Percentiles rank a stretch among this genome's conserved stretches.
Conservation (phyloP, 2,329 filamentous ascomycete species). For the Exophiala lecanii-corni region DNA sequence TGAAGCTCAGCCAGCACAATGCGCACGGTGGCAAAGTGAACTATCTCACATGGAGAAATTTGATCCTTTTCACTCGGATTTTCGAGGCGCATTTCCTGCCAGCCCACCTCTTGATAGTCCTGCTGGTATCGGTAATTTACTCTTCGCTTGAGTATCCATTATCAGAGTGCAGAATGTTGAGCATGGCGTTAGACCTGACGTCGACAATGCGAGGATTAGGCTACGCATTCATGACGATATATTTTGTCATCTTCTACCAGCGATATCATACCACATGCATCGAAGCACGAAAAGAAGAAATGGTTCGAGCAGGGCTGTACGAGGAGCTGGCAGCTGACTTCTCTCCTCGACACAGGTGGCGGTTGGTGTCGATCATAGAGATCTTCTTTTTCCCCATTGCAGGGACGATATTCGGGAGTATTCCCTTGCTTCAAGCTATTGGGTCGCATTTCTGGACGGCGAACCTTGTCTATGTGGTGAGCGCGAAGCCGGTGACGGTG, state of each 20-base stretch:
- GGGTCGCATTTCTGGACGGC: constrained; percentile 67
- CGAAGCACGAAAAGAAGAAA: constrained; percentile 58
- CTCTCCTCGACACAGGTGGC: constrained; percentile 53
- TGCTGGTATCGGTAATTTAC: constrained; percentile 60
- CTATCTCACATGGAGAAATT: constrained; percentile 48
- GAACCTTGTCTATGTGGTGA: constrained; percentile 66
- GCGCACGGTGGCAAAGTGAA: constrained; percentile 48
- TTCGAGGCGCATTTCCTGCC: constrained; percentile 71
- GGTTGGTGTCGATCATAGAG: constrained; percentile 57
- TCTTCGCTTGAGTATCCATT: constrained; percentile 48
- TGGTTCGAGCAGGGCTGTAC: constrained; percentile 59
- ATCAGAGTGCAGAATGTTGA: constrained; percentile 47
- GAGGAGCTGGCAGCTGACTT: constrained; percentile 59
- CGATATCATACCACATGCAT: constrained; percentile 61
- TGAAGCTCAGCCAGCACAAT: constrained; percentile 55
- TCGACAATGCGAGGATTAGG: constrained; percentile 57
- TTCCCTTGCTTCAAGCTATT: constrained; percentile 64
- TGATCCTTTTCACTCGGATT: constrained; percentile 61
- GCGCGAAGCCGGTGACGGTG: constrained; percentile 56
- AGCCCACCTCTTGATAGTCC: constrained; percentile 61
- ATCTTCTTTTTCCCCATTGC: constrained; percentile 63
- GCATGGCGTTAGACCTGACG: constrained; percentile 58
- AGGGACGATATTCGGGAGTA: constrained; percentile 62
- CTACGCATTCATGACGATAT: constrained; percentile 59
- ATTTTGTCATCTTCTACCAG: constrained; percentile 61